A percentile compares a stretch with the other conserved stretches of the same genome.
Conservation (phyloP, 73 alveolate species). For the Tetrahymena thermophila region DNA sequence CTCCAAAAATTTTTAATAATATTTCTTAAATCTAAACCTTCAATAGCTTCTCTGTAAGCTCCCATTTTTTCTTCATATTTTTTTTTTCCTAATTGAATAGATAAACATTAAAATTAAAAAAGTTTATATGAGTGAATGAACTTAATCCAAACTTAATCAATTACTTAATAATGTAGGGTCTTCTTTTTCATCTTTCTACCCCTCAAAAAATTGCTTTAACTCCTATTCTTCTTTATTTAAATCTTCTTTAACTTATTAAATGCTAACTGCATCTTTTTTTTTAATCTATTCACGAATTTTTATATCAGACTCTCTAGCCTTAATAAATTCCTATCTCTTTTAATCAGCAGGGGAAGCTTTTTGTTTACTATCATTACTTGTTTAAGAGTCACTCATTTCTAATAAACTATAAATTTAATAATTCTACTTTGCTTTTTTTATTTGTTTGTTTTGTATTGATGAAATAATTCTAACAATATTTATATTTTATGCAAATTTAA, state of each 20-base stretch:
- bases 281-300: background rate
- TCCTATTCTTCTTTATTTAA: background rate
- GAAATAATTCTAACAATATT: background rate
- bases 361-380: background rate
- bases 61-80: slow-evolving; percentile 45
- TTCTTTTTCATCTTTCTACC: background rate
- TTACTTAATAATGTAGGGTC: background rate
- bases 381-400: background rate
- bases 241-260: background rate
- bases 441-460: background rate
- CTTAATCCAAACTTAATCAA: too few species aligned
- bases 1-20: slow-evolving; percentile 26
- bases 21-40: slow-evolving; percentile 11
- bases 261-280: background rate
- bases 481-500: too few species aligned
- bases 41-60: slow-evolving; percentile 30
- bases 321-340: background rate
- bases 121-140: too few species aligned
- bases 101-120: background rate
- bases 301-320: background rate
- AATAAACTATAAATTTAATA: background rate
- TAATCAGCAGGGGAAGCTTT: background rate
- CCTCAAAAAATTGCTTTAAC: background rate
- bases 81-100: background rate
- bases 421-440: background rate